A percentile compares a stretch with the other conserved stretches of the same genome.
These are phyloP conservation scores for Rhizopus stolonifer DNA, from an alignment of 371 early-diverging fungal genomes.

Conservation along the genomic window DNA sequence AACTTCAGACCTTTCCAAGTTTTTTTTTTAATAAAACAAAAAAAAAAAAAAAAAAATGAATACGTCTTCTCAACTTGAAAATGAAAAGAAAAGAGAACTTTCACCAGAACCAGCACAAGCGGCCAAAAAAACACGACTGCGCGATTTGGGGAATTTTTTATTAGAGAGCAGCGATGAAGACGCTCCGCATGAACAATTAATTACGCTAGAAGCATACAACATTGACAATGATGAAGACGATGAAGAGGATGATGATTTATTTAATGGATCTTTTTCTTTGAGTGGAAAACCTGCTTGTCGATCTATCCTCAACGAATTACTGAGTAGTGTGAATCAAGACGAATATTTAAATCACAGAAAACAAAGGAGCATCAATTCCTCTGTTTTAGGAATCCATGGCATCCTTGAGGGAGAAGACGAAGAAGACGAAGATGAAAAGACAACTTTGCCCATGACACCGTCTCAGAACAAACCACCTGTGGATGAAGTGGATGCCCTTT, in stretches of 20 bases:
- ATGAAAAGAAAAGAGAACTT: constrained; percentile 7
- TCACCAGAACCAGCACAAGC: constrained; percentile 1
- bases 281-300: constrained; percentile 12
- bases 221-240: constrained; percentile 14
- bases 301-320: constrained; percentile 12
- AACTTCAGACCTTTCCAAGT: not conserved
- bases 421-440: constrained; percentile 22
- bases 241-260: not conserved
- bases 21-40: no score
- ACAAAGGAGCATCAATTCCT: constrained; percentile 6
- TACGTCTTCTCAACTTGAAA: no score
- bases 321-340: constrained; percentile 12
- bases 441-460: constrained; percentile 19
- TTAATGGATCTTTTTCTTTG: not conserved
- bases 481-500: constrained; percentile 35
- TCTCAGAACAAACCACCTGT: not conserved
- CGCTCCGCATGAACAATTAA: not conserved
- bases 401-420: constrained; percentile 9
- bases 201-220: not conserved
- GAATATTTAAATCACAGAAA: not conserved
- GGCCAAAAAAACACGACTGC: constrained; percentile 1
- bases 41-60: no score
- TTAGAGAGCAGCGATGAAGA: not conserved
- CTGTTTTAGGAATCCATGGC: constrained; percentile 1
- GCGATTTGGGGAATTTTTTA: not conserved